phyloP scores from a whole-genome alignment of 2,329 filamentous ascomycete genomes.

The Chaetomium strumarium region DNA sequence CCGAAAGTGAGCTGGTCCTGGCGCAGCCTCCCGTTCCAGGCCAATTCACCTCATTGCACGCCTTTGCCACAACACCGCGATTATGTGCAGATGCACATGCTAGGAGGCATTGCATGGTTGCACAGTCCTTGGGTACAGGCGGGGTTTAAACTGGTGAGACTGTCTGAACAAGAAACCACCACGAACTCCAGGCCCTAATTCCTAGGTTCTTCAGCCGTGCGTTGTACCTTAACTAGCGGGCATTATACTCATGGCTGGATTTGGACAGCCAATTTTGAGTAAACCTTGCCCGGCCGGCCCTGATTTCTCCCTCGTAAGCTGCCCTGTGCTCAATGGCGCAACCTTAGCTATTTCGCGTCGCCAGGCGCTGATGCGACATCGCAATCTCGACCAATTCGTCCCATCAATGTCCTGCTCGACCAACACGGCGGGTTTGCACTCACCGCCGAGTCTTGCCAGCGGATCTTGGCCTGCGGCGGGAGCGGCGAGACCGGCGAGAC shows the following conservation, averaged over 20 bases:
- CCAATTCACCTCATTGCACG: not conserved
- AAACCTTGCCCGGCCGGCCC: not conserved
- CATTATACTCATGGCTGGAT: not conserved
- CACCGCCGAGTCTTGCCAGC: conserved; percentile 3
- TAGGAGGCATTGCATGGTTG: not conserved
- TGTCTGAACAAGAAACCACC: no score
- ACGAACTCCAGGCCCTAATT: no score
- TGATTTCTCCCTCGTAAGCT: not conserved
- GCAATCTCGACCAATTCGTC: conserved; percentile 9
- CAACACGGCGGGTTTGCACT: not conserved
- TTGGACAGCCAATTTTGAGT: not conserved
- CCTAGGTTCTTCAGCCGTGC: no score
- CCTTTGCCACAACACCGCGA: conserved; percentile 8
- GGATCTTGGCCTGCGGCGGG: not conserved
- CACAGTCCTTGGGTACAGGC: not conserved
- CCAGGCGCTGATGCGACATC: conserved; percentile 4
- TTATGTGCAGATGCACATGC: not conserved
- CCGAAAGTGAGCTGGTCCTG: conserved; percentile 10
- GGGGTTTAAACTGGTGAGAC: not conserved
- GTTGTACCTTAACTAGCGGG: no score
- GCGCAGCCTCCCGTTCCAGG: conserved; percentile 10
- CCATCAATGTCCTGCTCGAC: not conserved
- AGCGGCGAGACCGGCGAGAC: no score
- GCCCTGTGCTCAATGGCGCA: not conserved
- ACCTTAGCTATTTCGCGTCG: not conserved